Evolutionary conservation across 345 rosid genomes (phyloP).

Genomic region (Hibiscus trionum): DNA sequence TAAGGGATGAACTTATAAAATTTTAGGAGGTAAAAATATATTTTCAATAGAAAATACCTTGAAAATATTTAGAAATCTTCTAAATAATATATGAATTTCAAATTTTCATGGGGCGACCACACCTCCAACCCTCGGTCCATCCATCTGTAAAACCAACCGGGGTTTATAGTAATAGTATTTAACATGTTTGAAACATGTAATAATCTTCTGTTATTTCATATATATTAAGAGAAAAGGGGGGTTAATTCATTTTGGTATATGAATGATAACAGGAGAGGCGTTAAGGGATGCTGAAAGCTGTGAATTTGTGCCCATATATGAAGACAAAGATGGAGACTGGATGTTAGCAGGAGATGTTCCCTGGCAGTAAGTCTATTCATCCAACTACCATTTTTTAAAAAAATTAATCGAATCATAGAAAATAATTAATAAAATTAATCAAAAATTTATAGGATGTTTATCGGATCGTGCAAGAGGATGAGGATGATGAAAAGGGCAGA

Average conservation of each 20-base stretch:
- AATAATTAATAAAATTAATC: background rate
- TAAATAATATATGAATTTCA: too few relatives aligned
- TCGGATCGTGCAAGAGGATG: conserved; percentile 35
- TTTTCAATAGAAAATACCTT: too few relatives aligned
- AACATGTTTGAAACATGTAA: too few relatives aligned
- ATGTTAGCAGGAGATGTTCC: conserved; percentile 98
- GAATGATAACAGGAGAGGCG: conserved; percentile 33
- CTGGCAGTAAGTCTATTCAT: conserved; percentile 60
- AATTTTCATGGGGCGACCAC: too few relatives aligned
- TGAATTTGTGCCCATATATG: conserved; percentile 70
- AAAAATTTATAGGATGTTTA: background rate
- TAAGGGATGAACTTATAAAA: too few relatives aligned
- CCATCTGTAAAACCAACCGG: too few relatives aligned
- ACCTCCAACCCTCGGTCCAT: too few relatives aligned
- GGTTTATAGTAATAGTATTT: too few relatives aligned
- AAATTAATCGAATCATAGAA: too few relatives aligned
- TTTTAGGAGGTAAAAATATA: too few relatives aligned
- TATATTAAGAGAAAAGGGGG: background rate
- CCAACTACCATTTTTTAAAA: background rate
- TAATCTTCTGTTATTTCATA: too few relatives aligned
- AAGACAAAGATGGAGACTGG: conserved; percentile 97
- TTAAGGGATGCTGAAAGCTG: conserved; percentile 54
- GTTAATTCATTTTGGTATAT: background rate
- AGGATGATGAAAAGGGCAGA: conserved; percentile 64
- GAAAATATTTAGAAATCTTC: too few relatives aligned